Conservation (phyloP, 345 rosid species). For the Boechera retrofracta region DNA sequence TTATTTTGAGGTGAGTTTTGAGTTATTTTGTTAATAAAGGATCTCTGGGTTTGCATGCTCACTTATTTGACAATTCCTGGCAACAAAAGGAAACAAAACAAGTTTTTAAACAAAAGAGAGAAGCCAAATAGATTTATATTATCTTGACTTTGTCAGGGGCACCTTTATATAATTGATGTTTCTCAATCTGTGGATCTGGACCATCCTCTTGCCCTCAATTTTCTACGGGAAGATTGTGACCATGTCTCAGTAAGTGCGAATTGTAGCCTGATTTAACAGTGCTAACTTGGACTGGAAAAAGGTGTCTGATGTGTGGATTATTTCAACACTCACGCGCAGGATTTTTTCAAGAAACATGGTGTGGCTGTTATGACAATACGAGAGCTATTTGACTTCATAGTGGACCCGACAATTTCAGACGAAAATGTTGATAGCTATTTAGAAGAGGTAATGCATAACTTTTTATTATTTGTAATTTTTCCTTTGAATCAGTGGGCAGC, state of each 20-base stretch:
- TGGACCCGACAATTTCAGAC: slow-evolving; percentile 86
- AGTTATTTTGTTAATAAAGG: slow-evolving; percentile 15
- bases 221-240: slow-evolving; percentile 90
- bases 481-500: neutral
- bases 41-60: slow-evolving; percentile 4
- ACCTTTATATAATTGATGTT: slow-evolving; percentile 87
- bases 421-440: slow-evolving; percentile 77
- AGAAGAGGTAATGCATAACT: slow-evolving; percentile 65
- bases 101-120: neutral
- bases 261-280: neutral
- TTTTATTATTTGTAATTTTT: neutral
- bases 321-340: slow-evolving; percentile 51
- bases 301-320: slow-evolving; percentile 13
- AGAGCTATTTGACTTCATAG: slow-evolving; percentile 93
- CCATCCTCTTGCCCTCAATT: slow-evolving; percentile 92
- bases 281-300: neutral
- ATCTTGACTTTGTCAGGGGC: slow-evolving; percentile 63
- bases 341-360: slow-evolving; percentile 87
- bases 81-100: neutral
- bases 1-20: slow-evolving; percentile 71
- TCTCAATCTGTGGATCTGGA: slow-evolving; percentile 97
- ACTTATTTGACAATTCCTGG: neutral
- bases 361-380: slow-evolving; percentile 94
- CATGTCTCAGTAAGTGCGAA: slow-evolving; percentile 82
- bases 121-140: slow-evolving; percentile 1